Evolutionary conservation across 176 grass and related monocot genomes (phyloP).

Genomic region (Hyparrhenia diplandra): DNA sequence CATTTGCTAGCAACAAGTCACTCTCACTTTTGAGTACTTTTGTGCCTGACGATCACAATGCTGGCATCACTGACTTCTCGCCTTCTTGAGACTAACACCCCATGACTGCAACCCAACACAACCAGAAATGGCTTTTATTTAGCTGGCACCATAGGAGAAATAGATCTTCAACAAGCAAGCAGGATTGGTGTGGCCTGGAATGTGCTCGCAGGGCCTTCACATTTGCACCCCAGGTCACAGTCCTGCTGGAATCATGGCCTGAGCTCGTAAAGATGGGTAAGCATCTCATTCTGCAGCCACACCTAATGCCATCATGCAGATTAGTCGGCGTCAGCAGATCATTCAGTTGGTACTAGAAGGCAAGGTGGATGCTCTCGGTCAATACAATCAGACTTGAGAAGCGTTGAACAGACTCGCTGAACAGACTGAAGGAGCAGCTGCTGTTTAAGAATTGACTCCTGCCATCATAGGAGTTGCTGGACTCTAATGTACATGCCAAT

Average conservation of each 20-base stretch:
- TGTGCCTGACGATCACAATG: neutral
- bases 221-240: too few relatives aligned
- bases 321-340: neutral
- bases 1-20: neutral
- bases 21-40: neutral
- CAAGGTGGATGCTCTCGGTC: constrained; percentile 38
- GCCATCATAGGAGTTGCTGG: neutral
- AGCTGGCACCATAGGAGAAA: constrained; percentile 25
- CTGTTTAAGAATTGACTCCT: neutral
- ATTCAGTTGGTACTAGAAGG: constrained; percentile 20
- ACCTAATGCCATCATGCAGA: neutral
- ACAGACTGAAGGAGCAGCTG: constrained; percentile 27
- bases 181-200: constrained; percentile 31
- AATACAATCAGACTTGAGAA: constrained; percentile 54
- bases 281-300: neutral
- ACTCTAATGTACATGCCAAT: constrained; percentile 8
- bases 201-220: too few relatives aligned
- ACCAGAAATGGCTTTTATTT: neutral
- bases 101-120: neutral
- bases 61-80: neutral
- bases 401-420: too few relatives aligned
- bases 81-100: neutral
- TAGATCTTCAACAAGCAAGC: constrained; percentile 58
- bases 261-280: constrained; percentile 38
- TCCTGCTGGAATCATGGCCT: constrained; percentile 47